Conservation (phyloP, 148 eudicot species). For the Camellia japonica region DNA sequence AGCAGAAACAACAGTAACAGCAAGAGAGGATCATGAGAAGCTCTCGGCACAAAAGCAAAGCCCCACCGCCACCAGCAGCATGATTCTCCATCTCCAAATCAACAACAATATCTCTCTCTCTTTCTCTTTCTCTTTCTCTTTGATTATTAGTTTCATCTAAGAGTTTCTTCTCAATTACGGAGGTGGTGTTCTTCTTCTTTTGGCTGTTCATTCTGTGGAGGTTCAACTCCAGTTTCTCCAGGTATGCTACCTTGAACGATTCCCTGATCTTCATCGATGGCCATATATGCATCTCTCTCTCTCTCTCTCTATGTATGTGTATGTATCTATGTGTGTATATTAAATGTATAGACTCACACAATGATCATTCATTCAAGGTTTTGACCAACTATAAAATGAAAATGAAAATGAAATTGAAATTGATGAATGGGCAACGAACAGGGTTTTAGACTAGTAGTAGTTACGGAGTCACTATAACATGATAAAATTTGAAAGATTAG, state of each 20-base stretch:
- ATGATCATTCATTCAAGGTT: no score
- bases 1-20: constrained; percentile 55
- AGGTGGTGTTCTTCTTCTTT: constrained; percentile 12
- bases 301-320: not conserved
- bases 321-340: no score
- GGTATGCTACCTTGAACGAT: constrained; percentile 49
- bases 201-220: constrained; percentile 36
- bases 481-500: no score
- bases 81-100: not conserved
- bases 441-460: no score
- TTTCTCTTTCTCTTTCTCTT: no score
- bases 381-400: no score
- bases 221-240: constrained; percentile 50
- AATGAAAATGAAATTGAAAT: no score
- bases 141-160: constrained; percentile 6
- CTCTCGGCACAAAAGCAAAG: constrained; percentile 22
- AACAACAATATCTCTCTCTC: not conserved
- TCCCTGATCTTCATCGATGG: constrained; percentile 54
- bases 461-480: no score
- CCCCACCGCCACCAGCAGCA: constrained; percentile 12
- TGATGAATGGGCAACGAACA: no score
- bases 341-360: no score
- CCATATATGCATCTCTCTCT: constrained; percentile 66
- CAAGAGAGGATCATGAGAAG: constrained; percentile 44
- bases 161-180: constrained; percentile 19